These are phyloP conservation scores for Backusella liffmaniae DNA, from an alignment of 192 early-diverging fungal species.

Conservation along the genomic window DNA sequence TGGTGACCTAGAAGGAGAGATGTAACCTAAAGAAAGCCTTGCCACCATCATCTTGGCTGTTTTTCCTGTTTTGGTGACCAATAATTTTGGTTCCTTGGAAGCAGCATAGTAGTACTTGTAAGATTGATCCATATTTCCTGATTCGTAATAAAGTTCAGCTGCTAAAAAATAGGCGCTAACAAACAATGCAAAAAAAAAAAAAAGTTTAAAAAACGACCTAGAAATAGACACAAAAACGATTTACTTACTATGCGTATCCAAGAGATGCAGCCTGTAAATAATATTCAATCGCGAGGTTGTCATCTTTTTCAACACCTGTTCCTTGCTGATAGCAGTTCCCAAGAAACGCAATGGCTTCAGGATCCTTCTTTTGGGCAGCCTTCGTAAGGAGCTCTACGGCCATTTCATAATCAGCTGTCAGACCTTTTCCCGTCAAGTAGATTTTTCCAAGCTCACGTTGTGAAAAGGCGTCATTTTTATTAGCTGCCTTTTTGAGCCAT, in stretches of 20 bases:
- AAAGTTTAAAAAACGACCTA: not conserved
- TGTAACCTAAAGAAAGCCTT: slow-evolving; percentile 23
- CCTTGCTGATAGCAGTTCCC: slow-evolving; percentile 33
- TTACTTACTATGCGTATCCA: slow-evolving; percentile 9
- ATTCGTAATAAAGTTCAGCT: slow-evolving; percentile 30
- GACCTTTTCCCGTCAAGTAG: slow-evolving; percentile 33
- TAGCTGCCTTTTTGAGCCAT: slow-evolving; percentile 38
- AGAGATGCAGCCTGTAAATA: slow-evolving; percentile 20
- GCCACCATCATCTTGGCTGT: slow-evolving; percentile 36
- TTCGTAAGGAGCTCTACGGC: slow-evolving; percentile 39
- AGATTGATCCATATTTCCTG: slow-evolving; percentile 21
- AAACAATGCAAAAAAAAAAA: slow-evolving; percentile 16
- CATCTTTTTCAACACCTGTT: slow-evolving; percentile 18
- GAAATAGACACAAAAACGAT: not conserved
- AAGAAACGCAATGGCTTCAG: slow-evolving; percentile 21
- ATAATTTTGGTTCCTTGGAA: slow-evolving; percentile 18
- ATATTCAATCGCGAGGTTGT: slow-evolving; percentile 18
- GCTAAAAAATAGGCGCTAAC: slow-evolving; percentile 26
- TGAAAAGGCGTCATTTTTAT: slow-evolving; percentile 30
- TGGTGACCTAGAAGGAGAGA: not conserved
- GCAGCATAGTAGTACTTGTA: slow-evolving; percentile 27
- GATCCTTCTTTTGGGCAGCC: slow-evolving; percentile 35
- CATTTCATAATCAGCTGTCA: slow-evolving; percentile 22
- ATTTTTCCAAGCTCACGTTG: slow-evolving; percentile 38
- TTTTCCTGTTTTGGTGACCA: slow-evolving; percentile 13